phyloP scores from a whole-genome alignment of 1,284 basidiomycete species.

The Moesziomyces sp. region DNA sequence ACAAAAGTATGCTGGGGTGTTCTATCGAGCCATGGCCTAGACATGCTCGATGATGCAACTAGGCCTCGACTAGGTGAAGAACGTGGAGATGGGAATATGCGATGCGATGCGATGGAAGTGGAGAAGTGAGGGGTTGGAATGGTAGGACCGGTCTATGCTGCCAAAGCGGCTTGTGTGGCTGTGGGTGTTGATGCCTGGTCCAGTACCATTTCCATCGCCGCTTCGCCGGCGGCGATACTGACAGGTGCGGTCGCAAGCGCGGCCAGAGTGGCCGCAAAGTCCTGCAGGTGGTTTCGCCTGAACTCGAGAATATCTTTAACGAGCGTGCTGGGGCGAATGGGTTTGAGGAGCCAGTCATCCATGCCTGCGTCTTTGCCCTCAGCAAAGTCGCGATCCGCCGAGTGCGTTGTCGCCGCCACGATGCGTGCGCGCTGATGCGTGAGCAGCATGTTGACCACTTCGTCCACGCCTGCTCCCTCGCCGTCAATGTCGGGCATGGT shows the following conservation, averaged over 20 bases:
- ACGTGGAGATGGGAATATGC: neutral
- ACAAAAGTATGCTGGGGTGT: slow-evolving; percentile 19
- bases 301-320: slow-evolving; percentile 44
- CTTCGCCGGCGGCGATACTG: slow-evolving; percentile 21
- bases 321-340: slow-evolving; percentile 35
- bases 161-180: slow-evolving; percentile 7
- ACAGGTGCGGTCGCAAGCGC: slow-evolving; percentile 17
- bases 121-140: too few relatives aligned
- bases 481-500: slow-evolving; percentile 6
- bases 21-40: slow-evolving; percentile 1
- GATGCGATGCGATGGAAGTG: slow-evolving; percentile 21
- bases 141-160: slow-evolving; percentile 1
- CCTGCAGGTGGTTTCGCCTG: slow-evolving; percentile 33
- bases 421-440: slow-evolving; percentile 43
- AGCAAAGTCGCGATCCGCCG: slow-evolving; percentile 36
- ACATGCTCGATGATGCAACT: neutral
- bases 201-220: slow-evolving; percentile 35
- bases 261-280: slow-evolving; percentile 30
- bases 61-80: too few relatives aligned
- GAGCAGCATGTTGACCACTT: slow-evolving; percentile 31
- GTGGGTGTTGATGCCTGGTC: slow-evolving; percentile 28
- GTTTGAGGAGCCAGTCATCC: slow-evolving; percentile 58
- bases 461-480: slow-evolving; percentile 10
- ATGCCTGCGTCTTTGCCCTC: slow-evolving; percentile 51
- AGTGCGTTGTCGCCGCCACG: slow-evolving; percentile 55